Percentiles rank a stretch among this genome's conserved stretches.
Conservation (phyloP, 1,284 basidiomycete species). For the Ustilago bromivora region DNA sequence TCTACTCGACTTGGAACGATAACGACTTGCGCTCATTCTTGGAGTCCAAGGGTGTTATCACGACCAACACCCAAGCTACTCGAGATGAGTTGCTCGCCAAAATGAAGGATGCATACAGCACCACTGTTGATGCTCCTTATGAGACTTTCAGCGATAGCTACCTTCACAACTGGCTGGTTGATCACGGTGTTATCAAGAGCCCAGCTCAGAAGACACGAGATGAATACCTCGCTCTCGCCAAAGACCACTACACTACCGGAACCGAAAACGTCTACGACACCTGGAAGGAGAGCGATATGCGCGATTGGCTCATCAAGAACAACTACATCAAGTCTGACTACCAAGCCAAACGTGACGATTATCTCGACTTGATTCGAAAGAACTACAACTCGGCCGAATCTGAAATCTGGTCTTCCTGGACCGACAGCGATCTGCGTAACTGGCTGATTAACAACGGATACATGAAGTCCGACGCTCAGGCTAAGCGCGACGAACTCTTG, state of each 20-base stretch:
- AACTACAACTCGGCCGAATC: conserved; percentile 56
- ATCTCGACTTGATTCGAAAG: conserved; percentile 49
- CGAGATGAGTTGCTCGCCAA: conserved; percentile 60
- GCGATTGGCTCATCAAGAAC: conserved; percentile 61
- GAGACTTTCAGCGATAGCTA: conserved; percentile 64
- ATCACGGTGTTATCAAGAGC: conserved; percentile 61
- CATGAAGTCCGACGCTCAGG: conserved; percentile 56
- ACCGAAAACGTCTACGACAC: conserved; percentile 62
- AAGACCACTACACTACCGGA: conserved; percentile 64
- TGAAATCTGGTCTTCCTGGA: conserved; percentile 61
- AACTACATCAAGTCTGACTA: conserved; percentile 59
- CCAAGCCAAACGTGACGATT: conserved; percentile 59
- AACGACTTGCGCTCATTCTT: conserved; percentile 61
- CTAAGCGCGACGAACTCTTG: conserved; percentile 63
- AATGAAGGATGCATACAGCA: conserved; percentile 57
- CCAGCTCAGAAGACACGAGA: conserved; percentile 62
- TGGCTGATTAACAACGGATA: conserved; percentile 61
- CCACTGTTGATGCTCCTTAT: conserved; percentile 63
- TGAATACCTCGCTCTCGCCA: conserved; percentile 58
- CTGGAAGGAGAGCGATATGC: conserved; percentile 65
- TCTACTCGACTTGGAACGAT: conserved; percentile 66
- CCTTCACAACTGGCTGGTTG: conserved; percentile 67
- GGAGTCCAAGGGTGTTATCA: conserved; percentile 56
- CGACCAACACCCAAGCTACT: conserved; percentile 58
- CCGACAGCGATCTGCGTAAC: conserved; percentile 62